Evolutionary conservation across 805 yeast genomes (phyloP).

Genomic region (Saccharomycopsis javanensis): DNA sequence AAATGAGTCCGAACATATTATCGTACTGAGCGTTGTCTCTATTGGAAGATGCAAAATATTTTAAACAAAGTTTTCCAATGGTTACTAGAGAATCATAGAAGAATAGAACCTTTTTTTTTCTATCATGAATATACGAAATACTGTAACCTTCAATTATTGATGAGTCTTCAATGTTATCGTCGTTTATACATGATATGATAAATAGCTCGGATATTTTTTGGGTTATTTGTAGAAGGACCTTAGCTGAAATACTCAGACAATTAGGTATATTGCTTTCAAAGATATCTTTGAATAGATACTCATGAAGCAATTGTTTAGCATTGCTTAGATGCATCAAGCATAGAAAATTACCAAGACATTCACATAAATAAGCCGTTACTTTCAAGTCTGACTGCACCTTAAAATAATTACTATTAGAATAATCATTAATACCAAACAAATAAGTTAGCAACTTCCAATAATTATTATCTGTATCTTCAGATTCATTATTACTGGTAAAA

Average conservation of each 20-base stretch:
- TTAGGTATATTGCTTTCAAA: background rate
- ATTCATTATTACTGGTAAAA: slow-evolving; percentile 9
- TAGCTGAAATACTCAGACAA: background rate
- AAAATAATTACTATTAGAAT: slow-evolving; percentile 2
- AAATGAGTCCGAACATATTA: slow-evolving; percentile 2
- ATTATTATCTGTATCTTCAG: background rate
- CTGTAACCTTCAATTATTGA: background rate
- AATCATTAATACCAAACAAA: slow-evolving; percentile 9
- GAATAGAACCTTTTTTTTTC: background rate
- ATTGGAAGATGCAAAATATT: background rate
- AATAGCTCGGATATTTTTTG: background rate
- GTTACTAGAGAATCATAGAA: background rate
- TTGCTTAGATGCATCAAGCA: background rate
- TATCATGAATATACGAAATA: background rate
- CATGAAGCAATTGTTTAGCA: slow-evolving; percentile 5
- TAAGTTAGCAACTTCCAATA: slow-evolving; percentile 11
- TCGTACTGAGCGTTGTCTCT: background rate
- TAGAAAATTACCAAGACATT: slow-evolving; percentile 2
- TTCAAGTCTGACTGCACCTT: slow-evolving; percentile 5
- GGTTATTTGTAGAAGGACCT: background rate
- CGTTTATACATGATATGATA: background rate
- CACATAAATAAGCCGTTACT: slow-evolving; percentile 3
- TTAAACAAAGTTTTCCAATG: background rate
- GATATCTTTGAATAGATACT: slow-evolving; percentile 3
- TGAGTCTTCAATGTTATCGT: background rate